Evolutionary conservation across 2,329 filamentous ascomycete species (phyloP), one percentile per base, ranked within the genome.

Genomic region (Bretziella fagacearum): DNA sequence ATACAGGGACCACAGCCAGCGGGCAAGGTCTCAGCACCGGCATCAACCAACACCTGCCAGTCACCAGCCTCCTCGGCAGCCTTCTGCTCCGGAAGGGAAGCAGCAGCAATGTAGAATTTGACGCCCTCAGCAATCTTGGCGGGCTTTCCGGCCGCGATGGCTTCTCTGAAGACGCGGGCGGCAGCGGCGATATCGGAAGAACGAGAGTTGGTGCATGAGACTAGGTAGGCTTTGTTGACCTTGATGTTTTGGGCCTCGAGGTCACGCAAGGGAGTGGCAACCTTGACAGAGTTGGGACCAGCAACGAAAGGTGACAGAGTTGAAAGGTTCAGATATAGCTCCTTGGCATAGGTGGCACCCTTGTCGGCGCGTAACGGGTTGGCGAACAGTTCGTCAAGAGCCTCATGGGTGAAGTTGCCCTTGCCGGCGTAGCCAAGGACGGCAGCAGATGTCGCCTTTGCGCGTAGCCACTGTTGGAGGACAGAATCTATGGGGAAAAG

Each of bases 221-320:
- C 80, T 0, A 95, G 68, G 59, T 53, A 95, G 0, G 84, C 86
- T 58, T 82, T 85, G 65, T 95, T 65, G 18, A 96, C 62, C 42
- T 74, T 71, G 59, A 96, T 93, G 53, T 82, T 65, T 58, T 89
- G 68, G 0, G 71, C 58, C 55, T 81, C 80, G 1, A 96, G 73
- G 26, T 89, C 76, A 4, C 67, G 64, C 1, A 96, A 62, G 0
- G 89, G 84, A 0, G 79, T 93, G 0, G 81, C 77, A 0, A 94
- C 66, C 62, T 95, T 95, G 57, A 94, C 85, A 0, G 82, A 87
- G 63, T 95, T 94, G 1, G 89, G 89, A 0, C 89, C 87, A 0
- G 86, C 71, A 7, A 95, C 78, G 48, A 82, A 87, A 0, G 87
- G 87, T 0, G 84, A 81, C 0, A 95, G 71, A 0, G 84, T 87